Evolutionary conservation across 176 grass and related monocot species (phyloP).

Genomic region (Thalia dealbata): DNA sequence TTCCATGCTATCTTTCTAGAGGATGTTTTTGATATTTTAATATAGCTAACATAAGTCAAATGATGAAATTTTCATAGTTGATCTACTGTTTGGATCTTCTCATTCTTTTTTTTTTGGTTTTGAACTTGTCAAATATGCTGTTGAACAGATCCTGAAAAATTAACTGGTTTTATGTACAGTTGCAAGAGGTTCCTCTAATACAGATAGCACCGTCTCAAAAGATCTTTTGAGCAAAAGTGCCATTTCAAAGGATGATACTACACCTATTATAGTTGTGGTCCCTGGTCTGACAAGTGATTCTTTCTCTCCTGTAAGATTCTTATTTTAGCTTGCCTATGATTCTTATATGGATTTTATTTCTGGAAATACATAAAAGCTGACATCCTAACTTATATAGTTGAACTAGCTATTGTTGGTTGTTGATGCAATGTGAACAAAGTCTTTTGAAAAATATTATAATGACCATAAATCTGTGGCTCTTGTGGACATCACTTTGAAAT

Average conservation of each 20-base stretch:
- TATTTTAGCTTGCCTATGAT: constrained; percentile 19
- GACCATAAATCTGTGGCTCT: not conserved
- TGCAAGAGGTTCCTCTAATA: constrained; percentile 32
- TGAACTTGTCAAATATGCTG: not conserved
- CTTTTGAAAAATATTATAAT: too few species aligned
- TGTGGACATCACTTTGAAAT: not conserved
- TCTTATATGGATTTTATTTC: constrained; percentile 9
- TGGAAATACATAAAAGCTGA: not conserved
- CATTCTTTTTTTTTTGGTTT: too few species aligned
- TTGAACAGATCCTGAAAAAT: not conserved
- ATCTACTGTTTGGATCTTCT: not conserved
- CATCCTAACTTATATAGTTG: constrained; percentile 19
- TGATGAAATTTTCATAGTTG: not conserved
- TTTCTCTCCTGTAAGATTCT: constrained; percentile 64
- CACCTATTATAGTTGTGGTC: constrained; percentile 72
- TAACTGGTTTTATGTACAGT: constrained; percentile 21
- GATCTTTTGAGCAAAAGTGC: constrained; percentile 23
- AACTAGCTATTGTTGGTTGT: constrained; percentile 48
- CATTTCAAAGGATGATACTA: constrained; percentile 69
- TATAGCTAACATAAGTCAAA: not conserved
- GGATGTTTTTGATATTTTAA: not conserved
- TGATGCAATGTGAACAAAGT: not conserved
- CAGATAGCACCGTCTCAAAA: constrained; percentile 38
- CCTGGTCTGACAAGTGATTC: constrained; percentile 94
- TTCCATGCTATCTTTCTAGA: not conserved